Evolutionary conservation across 148 eudicot genomes (phyloP).

Genomic region (Selenicereus undatus): DNA sequence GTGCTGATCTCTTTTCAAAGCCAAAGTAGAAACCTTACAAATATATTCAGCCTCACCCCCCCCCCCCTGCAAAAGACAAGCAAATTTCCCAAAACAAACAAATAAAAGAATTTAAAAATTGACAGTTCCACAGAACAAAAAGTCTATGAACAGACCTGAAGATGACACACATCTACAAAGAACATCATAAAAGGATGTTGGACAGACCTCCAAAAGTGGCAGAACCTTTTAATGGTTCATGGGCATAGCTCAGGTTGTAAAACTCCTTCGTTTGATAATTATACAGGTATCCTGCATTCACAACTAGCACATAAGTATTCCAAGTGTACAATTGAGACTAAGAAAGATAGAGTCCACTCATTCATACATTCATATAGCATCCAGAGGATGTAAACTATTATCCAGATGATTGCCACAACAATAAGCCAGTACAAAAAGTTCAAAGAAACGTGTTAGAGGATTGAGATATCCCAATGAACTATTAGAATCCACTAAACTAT

Average conservation of each 20-base stretch:
- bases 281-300: constrained; percentile 77
- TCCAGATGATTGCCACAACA: neutral
- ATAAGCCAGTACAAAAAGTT: neutral
- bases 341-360: neutral
- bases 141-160: neutral
- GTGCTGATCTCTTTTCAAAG: neutral
- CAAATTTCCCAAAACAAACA: neutral
- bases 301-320: constrained; percentile 1
- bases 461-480: neutral
- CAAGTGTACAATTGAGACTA: neutral
- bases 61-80: neutral
- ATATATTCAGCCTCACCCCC: neutral
- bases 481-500: neutral
- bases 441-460: neutral
- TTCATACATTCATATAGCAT: neutral
- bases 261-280: constrained; percentile 95
- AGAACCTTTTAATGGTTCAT: constrained; percentile 77
- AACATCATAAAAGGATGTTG: constrained; percentile 13
- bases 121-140: neutral
- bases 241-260: constrained; percentile 84
- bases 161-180: neutral
- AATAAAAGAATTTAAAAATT: neutral
- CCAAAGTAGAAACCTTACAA: neutral
- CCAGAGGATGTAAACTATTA: neutral
- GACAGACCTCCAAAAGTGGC: constrained; percentile 82